Percentiles rank a stretch among this genome's conserved stretches.
Evolutionary conservation across 1,139 yeast species (phyloP).

Genomic region (Pichia sp.): DNA sequence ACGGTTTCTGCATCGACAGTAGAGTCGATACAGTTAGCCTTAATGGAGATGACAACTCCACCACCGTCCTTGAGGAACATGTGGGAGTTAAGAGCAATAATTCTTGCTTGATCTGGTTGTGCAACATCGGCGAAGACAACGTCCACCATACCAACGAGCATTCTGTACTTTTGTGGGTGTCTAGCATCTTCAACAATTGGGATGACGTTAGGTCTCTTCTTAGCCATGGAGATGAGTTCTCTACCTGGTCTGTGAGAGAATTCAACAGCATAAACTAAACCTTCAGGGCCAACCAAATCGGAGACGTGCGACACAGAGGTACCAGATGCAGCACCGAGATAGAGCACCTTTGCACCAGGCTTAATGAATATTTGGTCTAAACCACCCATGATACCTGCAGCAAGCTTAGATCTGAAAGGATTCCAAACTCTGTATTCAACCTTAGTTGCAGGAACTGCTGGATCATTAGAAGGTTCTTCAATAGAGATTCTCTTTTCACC

Average conservation of each 20-base stretch:
- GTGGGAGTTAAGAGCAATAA: constrained; percentile 96
- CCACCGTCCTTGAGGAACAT: constrained; percentile 97
- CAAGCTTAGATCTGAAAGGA: constrained; percentile 98
- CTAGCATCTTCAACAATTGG: constrained; percentile 99
- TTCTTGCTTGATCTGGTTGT: constrained; percentile 99
- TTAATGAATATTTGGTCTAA: constrained; percentile 94
- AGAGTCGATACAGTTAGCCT: constrained; percentile 99
- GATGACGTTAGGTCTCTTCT: constrained; percentile 98
- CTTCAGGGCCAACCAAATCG: constrained; percentile 98
- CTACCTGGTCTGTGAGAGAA: constrained; percentile 99
- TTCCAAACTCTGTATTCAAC: constrained; percentile 99
- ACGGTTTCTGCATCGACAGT: constrained; percentile 99
- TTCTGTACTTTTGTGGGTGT: constrained; percentile 99
- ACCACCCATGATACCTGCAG: constrained; percentile 99
- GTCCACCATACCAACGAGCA: constrained; percentile 98
- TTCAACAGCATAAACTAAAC: constrained; percentile 97
- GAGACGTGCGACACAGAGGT: constrained; percentile 98
- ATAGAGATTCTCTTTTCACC: constrained; percentile 95
- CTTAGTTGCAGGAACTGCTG: constrained; percentile 87
- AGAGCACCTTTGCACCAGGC: constrained; percentile 96
- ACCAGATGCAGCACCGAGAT: constrained; percentile 99
- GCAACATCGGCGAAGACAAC: constrained; percentile 99
- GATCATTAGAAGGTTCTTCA: constrained; percentile 86
- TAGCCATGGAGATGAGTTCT: constrained; percentile 98
- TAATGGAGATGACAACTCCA: constrained; percentile 95